Evolutionary conservation across 1,139 yeast species (phyloP), one percentile per base, ranked within the genome.

Genomic region (Suhomyces bolitotheri): DNA sequence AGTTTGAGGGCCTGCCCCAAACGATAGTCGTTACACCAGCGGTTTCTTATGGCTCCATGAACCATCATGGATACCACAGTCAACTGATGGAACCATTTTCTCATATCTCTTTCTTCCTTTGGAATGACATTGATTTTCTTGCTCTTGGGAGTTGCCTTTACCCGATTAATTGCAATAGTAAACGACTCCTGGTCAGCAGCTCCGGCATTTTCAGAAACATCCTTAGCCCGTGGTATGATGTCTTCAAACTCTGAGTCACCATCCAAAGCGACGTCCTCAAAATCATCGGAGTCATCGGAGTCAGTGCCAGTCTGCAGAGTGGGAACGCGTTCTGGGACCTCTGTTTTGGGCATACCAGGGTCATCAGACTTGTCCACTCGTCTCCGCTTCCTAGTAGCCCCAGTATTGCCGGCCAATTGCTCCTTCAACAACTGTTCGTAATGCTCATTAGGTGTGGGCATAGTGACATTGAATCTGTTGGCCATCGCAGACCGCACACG

Each of bases 21-120:
- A 2, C 52, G 50, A 4, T 56, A 49, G 48, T 80, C 77, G 43
- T 78, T 79, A 42, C 89, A 75, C 95, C 96, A 88, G n/a, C 61
- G 49, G 54, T 88, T 90, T 12, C 95, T 66, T 2, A 77, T 48
- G 1, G 70, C 66, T 0, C 88, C 94, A 56, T 85, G 95, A 4
- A 72, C 57, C 21, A 84, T 54, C 73, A 86, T 73, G 28, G 75
- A 54, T 11, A 76, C 63, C 3, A 90, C 47, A 45, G 78, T 76
- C 39, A 73, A 50, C 58, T 78, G 73, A 55, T 90, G 97, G n/a
- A 80, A 60, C 0, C 56, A 44, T 31, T 64, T 60, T 19, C 96
- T 63, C 26, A 53, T 58, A 1, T 54, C 52, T 16, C 84, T 64
- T 46, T 84, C 90, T 30, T 75, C 81, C 39, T 66, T 71, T 22